Evolutionary conservation across 169 alveolate species (phyloP), one percentile per base, ranked within the genome.

Genomic region (Plasmodium knowlesi): DNA sequence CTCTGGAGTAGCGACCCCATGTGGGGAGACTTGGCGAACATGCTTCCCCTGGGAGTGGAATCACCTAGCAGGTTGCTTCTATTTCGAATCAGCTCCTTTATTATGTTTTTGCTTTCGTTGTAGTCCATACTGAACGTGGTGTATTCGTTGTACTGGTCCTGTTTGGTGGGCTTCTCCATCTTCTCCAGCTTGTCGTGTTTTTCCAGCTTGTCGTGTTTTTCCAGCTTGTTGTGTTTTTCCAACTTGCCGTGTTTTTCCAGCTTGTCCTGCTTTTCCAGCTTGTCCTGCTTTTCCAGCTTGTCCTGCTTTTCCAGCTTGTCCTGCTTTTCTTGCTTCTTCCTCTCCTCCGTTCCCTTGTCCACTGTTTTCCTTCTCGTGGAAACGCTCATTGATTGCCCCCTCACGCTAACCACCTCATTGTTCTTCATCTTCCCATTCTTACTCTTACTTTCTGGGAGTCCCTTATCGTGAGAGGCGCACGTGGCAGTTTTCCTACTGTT

Each of bases 61-160:
- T 14, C 10, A 6, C 19, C 16, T 25, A 71, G 22, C 19, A 22
- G 82, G 19, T 84, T 71, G 32, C 30, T 43, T 54, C 93, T 32
- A 86, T 86, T 86, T 28, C 50, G 76, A 19, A 86, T 86, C 25
- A 74, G 82, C 19, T 86, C 93, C 79, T 86, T 86, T 16, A 86
- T 86, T 43, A 37, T 76, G 46, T 37, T 86, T 37, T 74, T 53
- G 22, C 34, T 86, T 53, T 86, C 93, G 70, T 86, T 78, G 70
- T 53, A 86, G 28, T 61, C 37, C 81, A 86, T 54, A 14, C 32
- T 86, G 46, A 86, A 86, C 28, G 93, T 74, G 70, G 50, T 70
- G 37, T 86, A 86, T 46, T 86, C 93, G 70, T 86, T 86, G 70
- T 43, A n/a, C 34, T 57, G 39, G 22, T 73, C 92, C 28, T 19